These are phyloP conservation scores for Schizophyllum amplum DNA, from an alignment of 1,284 basidiomycete genomes.

Conservation along the genomic window DNA sequence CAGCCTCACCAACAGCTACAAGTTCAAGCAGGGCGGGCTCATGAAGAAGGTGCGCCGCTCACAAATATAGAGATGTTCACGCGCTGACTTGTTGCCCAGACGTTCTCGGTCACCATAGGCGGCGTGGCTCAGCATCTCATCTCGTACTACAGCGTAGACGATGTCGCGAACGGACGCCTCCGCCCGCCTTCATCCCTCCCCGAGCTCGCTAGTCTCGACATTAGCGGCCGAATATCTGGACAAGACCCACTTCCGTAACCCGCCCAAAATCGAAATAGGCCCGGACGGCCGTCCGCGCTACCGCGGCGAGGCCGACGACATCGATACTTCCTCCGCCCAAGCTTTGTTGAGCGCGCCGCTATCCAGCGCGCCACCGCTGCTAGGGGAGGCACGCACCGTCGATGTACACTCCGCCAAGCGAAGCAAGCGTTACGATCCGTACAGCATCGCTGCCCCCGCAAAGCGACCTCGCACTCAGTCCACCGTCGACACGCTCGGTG, in stretches of 20 bases:
- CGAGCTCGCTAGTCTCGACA: slow-evolving; percentile 80
- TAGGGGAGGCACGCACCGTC: slow-evolving; percentile 34
- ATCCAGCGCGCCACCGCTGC: slow-evolving; percentile 43
- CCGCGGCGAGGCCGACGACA: slow-evolving; percentile 69
- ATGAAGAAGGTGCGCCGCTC: slow-evolving; percentile 80
- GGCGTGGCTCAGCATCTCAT: slow-evolving; percentile 92
- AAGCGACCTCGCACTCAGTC: slow-evolving; percentile 27
- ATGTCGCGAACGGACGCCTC: slow-evolving; percentile 82
- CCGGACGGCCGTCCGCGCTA: slow-evolving; percentile 78
- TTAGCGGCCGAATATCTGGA: slow-evolving; percentile 86
- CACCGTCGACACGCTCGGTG: slow-evolving; percentile 10
- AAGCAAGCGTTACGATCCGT: slow-evolving; percentile 47
- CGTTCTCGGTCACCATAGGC: slow-evolving; percentile 82
- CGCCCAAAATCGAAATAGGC: slow-evolving; percentile 81
- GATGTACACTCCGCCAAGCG: slow-evolving; percentile 31
- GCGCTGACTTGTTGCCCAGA: slow-evolving; percentile 38
- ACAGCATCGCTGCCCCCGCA: slow-evolving; percentile 19
- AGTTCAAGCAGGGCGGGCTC: slow-evolving; percentile 85
- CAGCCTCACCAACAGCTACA: slow-evolving; percentile 84
- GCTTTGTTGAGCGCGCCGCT: slow-evolving; percentile 36
- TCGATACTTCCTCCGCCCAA: slow-evolving; percentile 35
- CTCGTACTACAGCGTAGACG: slow-evolving; percentile 92
- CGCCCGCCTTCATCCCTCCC: slow-evolving; percentile 84
- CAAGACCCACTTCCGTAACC: slow-evolving; percentile 85
- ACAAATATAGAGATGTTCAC: background rate